These are phyloP conservation scores for Aristolochia contorta DNA, from an alignment of 164 flowering plant genomes.

Conservation along the genomic window DNA sequence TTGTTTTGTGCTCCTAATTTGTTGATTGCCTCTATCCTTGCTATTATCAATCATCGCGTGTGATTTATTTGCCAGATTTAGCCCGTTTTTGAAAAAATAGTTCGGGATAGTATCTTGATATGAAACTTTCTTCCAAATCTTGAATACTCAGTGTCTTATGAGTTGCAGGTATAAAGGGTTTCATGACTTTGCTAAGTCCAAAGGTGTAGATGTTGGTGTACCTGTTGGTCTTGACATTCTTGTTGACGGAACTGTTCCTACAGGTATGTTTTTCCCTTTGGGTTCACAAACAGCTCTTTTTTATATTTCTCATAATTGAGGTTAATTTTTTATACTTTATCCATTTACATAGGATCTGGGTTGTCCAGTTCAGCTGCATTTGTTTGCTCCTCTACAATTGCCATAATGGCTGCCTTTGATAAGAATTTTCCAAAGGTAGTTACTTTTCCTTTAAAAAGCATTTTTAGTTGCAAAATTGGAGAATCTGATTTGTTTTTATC, in stretches of 20 bases:
- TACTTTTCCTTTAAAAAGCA: neutral
- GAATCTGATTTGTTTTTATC: too few relatives aligned
- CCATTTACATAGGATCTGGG: constrained; percentile 64
- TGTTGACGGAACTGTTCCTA: constrained; percentile 89
- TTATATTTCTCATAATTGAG: neutral
- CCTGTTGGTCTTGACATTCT: constrained; percentile 88
- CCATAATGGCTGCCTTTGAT: constrained; percentile 78
- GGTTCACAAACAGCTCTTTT: neutral
- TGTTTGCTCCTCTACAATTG: constrained; percentile 93
- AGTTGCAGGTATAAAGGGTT: constrained; percentile 76
- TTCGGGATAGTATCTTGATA: neutral
- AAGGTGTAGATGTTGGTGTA: constrained; percentile 56
- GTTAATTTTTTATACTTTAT: neutral
- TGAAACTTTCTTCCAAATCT: neutral
- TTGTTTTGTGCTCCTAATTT: neutral
- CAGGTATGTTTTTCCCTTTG: constrained; percentile 46
- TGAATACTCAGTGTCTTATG: neutral
- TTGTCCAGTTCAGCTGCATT: constrained; percentile 97
- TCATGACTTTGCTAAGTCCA: constrained; percentile 65
- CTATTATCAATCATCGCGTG: too few relatives aligned
- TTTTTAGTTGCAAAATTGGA: too few relatives aligned
- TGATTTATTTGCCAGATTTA: too few relatives aligned
- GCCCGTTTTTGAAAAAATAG: too few relatives aligned
- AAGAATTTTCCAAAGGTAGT: constrained; percentile 71
- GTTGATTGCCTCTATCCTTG: neutral